phyloP scores from a whole-genome alignment of 257 asterid species.

The Solanum bulbocastanum region DNA sequence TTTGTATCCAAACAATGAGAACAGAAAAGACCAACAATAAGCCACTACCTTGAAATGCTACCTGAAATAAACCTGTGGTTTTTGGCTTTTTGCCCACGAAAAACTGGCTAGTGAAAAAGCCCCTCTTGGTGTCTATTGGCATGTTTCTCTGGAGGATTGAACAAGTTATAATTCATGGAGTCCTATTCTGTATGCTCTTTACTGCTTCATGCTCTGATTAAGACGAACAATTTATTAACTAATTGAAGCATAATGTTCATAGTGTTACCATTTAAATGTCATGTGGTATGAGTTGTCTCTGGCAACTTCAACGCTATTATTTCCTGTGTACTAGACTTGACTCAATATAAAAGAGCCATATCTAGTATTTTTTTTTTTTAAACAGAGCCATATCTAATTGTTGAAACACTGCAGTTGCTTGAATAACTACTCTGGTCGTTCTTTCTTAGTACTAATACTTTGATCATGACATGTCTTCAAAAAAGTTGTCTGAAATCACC shows the following conservation, averaged over 20 bases:
- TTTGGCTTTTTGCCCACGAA: neutral
- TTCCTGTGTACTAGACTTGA: neutral
- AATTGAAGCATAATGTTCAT: neutral
- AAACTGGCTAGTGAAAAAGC: neutral
- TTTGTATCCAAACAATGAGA: neutral
- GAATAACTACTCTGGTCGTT: neutral
- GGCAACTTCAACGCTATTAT: neutral
- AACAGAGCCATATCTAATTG: neutral
- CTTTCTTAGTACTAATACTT: neutral
- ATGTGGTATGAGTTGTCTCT: neutral
- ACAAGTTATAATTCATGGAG: neutral
- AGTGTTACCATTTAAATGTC: neutral
- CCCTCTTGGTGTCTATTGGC: neutral
- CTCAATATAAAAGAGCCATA: neutral
- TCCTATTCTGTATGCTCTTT: neutral
- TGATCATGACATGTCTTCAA: neutral
- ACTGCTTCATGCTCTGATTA: neutral
- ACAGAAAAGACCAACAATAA: neutral
- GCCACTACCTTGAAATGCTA: neutral
- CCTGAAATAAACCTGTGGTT: neutral
- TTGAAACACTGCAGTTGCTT: neutral
- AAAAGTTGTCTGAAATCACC: neutral
- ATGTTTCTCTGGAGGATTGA: neutral
- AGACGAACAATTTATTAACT: neutral
- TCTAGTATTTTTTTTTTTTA: no score